Base-by-base conservation (phyloP, 78 protist genomes). In the Diacronema lutheri region DNA sequence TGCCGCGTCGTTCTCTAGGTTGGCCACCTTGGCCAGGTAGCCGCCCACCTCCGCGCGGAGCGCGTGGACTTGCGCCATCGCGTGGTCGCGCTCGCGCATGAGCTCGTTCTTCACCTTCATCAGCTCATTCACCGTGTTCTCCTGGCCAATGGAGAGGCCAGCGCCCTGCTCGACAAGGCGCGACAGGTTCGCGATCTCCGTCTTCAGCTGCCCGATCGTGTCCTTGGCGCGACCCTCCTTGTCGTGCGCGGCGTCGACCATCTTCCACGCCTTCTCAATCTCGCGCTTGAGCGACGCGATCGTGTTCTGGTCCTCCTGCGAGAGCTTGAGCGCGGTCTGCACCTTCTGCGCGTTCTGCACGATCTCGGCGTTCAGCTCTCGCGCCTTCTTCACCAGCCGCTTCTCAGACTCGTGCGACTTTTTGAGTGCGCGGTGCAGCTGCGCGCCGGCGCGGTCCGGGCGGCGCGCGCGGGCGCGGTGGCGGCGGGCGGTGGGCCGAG, bases 341-440 rank as follows among this genome's bases (percentile, higher is more conserved):
- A 44, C 94, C 80, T 93, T 92, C 7, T 93, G 77, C 7, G 97
- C 93, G 77, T 95, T 95, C 55, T 92, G 84, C 7, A 93, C 92
- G 73, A 95, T 92, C 77, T 93, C 95, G 20, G 66, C 55, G 65
- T 86, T 87, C 29, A 94, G 81, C 26, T 88, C 93, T 23, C 61
- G 64, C 87, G 90, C 81, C 40, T 90, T 79, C 44, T 89, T 84
- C 31, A 94, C 88, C 57, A 95, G 81, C 21, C 94, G 73, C 91
- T 92, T 90, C 84, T 95, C 97, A 83, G 88, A 87, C 74, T 93
- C 95, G 74, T 93, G 96, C 11, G 91, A 71, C 80, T 91, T 92
- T 73, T 88, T 85, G 57, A 93, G 83, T 0, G 97, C 97, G 10
- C 90, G 82, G 57, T 81, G 65, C 60, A 61, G 46, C 46, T 60